Conservation (phyloP, 2,329 filamentous ascomycete genomes). For the Pseudocercospora eumusae region DNA sequence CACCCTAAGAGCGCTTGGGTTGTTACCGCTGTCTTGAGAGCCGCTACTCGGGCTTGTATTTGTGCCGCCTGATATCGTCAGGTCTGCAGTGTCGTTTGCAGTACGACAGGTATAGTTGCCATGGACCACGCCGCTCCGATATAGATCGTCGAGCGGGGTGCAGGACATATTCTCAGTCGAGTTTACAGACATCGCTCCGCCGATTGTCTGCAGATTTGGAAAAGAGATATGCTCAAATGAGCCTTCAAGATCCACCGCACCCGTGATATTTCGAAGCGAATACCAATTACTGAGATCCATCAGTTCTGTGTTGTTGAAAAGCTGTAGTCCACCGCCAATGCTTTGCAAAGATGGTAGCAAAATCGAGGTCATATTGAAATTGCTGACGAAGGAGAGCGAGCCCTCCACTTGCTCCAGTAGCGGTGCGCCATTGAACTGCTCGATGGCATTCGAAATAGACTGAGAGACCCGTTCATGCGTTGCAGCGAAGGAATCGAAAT, state of each 20-base stretch:
- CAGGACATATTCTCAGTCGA: constrained; percentile 1
- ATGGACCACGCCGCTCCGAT: background rate
- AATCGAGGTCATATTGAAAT: background rate
- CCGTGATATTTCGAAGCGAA: background rate
- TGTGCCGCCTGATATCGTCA: background rate
- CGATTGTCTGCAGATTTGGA: background rate
- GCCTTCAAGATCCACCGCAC: background rate
- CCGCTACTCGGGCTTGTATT: background rate
- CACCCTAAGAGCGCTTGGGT: background rate
- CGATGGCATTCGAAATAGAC: background rate
- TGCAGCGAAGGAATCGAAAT: background rate
- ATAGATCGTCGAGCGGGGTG: background rate
- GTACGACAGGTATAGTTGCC: background rate
- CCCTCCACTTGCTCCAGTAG: background rate
- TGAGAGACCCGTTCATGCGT: background rate
- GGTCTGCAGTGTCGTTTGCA: background rate
- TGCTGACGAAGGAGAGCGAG: background rate
- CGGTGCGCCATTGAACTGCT: constrained; percentile 1
- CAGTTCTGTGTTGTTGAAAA: background rate
- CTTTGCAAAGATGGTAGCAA: background rate
- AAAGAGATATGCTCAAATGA: background rate
- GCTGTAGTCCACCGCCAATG: background rate
- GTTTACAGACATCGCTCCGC: background rate
- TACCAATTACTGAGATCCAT: background rate
- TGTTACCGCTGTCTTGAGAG: background rate